Evolutionary conservation across 768 basidiomycete genomes (phyloP).

Genomic region (Trametes meyenii): DNA sequence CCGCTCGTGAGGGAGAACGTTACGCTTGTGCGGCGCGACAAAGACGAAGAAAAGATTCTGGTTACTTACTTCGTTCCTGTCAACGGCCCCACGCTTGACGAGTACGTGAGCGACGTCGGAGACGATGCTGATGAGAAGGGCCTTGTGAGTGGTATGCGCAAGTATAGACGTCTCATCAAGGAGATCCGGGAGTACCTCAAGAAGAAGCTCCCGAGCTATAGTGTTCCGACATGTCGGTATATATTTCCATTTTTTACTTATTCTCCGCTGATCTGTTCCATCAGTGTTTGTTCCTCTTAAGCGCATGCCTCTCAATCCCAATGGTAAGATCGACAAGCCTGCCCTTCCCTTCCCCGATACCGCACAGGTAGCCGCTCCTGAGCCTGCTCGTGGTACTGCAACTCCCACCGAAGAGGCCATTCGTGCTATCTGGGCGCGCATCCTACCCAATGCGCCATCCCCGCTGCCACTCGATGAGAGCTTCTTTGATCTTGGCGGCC

Average conservation of each 20-base stretch:
- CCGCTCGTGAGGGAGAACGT: conserved; percentile 96
- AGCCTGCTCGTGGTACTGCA: conserved; percentile 43
- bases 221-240: conserved; percentile 80
- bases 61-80: conserved; percentile 97
- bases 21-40: conserved; percentile 93
- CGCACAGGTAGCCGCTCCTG: conserved; percentile 57
- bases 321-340: conserved; percentile 99
- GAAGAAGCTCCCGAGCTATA: conserved; percentile 95
- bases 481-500: conserved; percentile 98
- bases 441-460: conserved; percentile 78
- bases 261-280: conserved; percentile 1
- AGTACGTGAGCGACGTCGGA: conserved; percentile 67
- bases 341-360: conserved; percentile 99
- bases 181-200: conserved; percentile 94
- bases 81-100: conserved; percentile 64
- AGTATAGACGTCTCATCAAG: conserved; percentile 87
- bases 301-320: conserved; percentile 97
- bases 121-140: conserved; percentile 56
- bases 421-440: conserved; percentile 79
- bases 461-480: conserved; percentile 87
- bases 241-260: not conserved
- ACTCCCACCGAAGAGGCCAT: conserved; percentile 80
- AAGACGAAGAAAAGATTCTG: conserved; percentile 98
- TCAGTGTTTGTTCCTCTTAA: conserved; percentile 91
- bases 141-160: conserved; percentile 74